Base-by-base conservation (phyloP, 1,139 yeast species). In the Lodderomyces orthopsilosis region DNA sequence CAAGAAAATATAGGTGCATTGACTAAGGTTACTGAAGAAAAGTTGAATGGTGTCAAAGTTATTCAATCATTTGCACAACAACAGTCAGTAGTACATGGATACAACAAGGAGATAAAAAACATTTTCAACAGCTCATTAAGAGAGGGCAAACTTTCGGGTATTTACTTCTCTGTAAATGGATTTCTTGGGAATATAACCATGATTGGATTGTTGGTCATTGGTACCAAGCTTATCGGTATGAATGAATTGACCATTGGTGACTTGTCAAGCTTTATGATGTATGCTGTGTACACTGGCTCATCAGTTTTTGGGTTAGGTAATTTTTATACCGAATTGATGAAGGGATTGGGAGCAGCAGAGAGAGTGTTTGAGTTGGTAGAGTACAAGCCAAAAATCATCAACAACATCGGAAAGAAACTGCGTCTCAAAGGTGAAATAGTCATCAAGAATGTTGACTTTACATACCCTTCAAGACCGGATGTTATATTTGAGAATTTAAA, bases 311-410 rank as follows among this genome's bases (percentile, higher is more conserved):
- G 97, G 1, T 64, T 93, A 35, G 93, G 96, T 1, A 85, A 85
- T 48, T 91, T 91, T 60, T 91, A 90, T 58, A 85, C 96, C 1
- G 98, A 93, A 59, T 68, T 91, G 47, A 91, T 93, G 95, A 93
- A 91, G 66, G 98, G 97, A 40, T 85, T 91, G 6, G 98, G 98
- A 48, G 98, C 98, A 0, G 94, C 97, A 0, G 86, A 95, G 43
- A 75, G 98, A 50, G 69, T 93, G 43, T 93, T 93, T 66, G 98
- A 93, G 63, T 70, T 93, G 40, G 77, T 85, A 41, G 96, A 90
- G 53, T 78, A 85, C 61, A 68, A 81, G 46, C 93, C 96, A 2
- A 58, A 65, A 23, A 88, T 91, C 37, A 71, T 77, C 30, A 79
- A 89, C 10, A 75, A 85, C 2, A 55, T 66, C 30, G 97, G 97